Percentiles rank a stretch among this genome's conserved stretches.
These are phyloP conservation scores for Camellia granthamiana DNA, from an alignment of 148 eudicot genomes.

Conservation along the genomic window DNA sequence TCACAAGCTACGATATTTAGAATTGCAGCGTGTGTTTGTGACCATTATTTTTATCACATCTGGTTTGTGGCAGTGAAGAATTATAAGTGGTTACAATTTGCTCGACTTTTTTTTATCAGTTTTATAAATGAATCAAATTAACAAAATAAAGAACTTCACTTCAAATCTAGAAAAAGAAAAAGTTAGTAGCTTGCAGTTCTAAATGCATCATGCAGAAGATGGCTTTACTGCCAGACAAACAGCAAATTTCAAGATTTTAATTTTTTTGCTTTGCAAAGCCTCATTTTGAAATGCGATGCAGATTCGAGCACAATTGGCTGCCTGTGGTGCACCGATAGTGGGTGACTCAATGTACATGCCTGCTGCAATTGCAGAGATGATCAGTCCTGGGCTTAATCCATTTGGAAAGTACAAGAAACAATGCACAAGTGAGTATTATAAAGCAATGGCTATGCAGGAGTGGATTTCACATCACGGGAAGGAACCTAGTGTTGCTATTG, in stretches of 20 bases:
- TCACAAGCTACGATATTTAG: not conserved
- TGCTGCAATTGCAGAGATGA: slow-evolving; percentile 66
- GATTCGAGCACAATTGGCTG: slow-evolving; percentile 97
- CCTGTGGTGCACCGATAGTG: slow-evolving; percentile 84
- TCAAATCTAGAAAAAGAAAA: not conserved
- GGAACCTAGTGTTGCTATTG: slow-evolving; percentile 81
- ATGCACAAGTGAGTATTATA: slow-evolving; percentile 43
- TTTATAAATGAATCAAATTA: not conserved
- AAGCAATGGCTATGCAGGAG: slow-evolving; percentile 48
- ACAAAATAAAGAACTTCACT: not conserved
- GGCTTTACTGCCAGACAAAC: not conserved
- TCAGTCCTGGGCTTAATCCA: slow-evolving; percentile 65
- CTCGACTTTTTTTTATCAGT: not conserved
- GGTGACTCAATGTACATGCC: slow-evolving; percentile 98
- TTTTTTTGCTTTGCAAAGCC: not conserved
- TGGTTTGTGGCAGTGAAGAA: not conserved
- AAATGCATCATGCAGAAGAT: not conserved
- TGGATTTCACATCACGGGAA: slow-evolving; percentile 79
- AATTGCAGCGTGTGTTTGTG: not conserved
- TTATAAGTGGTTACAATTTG: not conserved
- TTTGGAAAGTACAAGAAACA: slow-evolving; percentile 43
- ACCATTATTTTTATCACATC: not conserved
- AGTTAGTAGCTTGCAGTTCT: not conserved
- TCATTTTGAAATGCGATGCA: slow-evolving; percentile 17
- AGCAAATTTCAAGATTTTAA: slow-evolving; percentile 1